Evolutionary conservation across 805 yeast species (phyloP).

Genomic region (Teunomyces tritomae): DNA sequence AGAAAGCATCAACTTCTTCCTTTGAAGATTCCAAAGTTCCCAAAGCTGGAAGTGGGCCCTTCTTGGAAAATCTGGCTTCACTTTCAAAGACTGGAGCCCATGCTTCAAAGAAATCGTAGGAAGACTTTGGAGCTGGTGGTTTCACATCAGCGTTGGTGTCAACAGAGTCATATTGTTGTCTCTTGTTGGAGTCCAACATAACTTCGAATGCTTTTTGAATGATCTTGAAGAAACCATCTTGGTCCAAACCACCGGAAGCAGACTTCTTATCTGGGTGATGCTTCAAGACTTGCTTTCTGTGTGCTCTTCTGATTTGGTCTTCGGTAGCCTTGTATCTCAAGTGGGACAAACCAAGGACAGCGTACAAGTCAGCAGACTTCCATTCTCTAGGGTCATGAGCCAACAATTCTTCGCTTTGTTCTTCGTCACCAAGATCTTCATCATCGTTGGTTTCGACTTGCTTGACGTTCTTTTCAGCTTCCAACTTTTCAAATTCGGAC

Average conservation of each 20-base stretch:
- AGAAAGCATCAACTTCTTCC: constrained; percentile 83
- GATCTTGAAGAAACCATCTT: constrained; percentile 96
- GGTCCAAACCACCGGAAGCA: constrained; percentile 81
- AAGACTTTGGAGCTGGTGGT: constrained; percentile 66
- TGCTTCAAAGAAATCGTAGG: constrained; percentile 83
- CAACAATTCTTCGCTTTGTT: constrained; percentile 65
- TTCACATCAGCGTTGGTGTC: constrained; percentile 82
- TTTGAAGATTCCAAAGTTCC: constrained; percentile 69
- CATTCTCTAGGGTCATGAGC: constrained; percentile 96
- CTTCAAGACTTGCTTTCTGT: constrained; percentile 92
- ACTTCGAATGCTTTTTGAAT: constrained; percentile 96
- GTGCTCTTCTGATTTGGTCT: constrained; percentile 93
- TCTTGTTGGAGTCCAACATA: constrained; percentile 78
- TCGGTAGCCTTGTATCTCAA: constrained; percentile 88
- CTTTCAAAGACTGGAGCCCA: constrained; percentile 91
- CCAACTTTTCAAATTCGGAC: constrained; percentile 94
- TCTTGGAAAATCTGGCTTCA: constrained; percentile 90
- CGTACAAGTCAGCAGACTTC: constrained; percentile 95
- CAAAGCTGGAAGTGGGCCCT: constrained; percentile 80
- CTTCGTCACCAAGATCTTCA: constrained; percentile 74
- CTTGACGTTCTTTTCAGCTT: constrained; percentile 84
- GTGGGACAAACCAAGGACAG: constrained; percentile 90
- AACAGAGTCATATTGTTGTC: constrained; percentile 94
- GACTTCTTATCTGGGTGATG: constrained; percentile 99
- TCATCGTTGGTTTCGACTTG: constrained; percentile 60